phyloP scores from a whole-genome alignment of 345 rosid genomes.

The Capsella bursapastoris region DNA sequence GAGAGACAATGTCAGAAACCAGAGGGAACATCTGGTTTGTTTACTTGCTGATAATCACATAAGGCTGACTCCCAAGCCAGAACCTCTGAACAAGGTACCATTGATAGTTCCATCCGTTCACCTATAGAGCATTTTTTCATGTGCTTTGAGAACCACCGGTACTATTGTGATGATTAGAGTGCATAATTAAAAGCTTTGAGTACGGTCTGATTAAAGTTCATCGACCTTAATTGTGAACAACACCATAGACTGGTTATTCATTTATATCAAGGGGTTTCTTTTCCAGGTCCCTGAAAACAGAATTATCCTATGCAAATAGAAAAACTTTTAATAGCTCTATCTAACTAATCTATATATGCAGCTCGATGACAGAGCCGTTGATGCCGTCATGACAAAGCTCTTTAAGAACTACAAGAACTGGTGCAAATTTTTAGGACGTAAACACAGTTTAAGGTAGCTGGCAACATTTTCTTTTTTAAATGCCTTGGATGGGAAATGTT shows the following conservation, averaged over 20 bases:
- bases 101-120: slow-evolving; percentile 11
- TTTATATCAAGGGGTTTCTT: slow-evolving; percentile 5
- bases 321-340: background rate
- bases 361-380: slow-evolving; percentile 98
- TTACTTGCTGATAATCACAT: slow-evolving; percentile 84
- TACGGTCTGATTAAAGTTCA: slow-evolving; percentile 2
- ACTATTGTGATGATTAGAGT: slow-evolving; percentile 11
- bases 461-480: slow-evolving; percentile 4
- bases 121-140: slow-evolving; percentile 19
- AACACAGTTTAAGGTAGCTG: slow-evolving; percentile 89
- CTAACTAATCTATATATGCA: slow-evolving; percentile 41
- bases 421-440: slow-evolving; percentile 93
- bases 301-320: slow-evolving; percentile 7
- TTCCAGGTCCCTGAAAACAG: slow-evolving; percentile 4
- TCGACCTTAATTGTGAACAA: slow-evolving; percentile 24
- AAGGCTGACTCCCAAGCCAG: slow-evolving; percentile 86
- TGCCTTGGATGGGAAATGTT: slow-evolving; percentile 22
- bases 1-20: slow-evolving; percentile 95
- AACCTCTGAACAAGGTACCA: slow-evolving; percentile 86
- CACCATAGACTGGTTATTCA: slow-evolving; percentile 8
- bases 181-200: slow-evolving; percentile 11
- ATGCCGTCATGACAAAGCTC: slow-evolving; percentile 84
- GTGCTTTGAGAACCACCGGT: slow-evolving; percentile 27
- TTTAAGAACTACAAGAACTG: slow-evolving; percentile 91
- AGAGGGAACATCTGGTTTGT: slow-evolving; percentile 93